These are phyloP conservation scores for Hyphopichia burtonii DNA, from an alignment of 1,139 yeast species.

Conservation along the genomic window DNA sequence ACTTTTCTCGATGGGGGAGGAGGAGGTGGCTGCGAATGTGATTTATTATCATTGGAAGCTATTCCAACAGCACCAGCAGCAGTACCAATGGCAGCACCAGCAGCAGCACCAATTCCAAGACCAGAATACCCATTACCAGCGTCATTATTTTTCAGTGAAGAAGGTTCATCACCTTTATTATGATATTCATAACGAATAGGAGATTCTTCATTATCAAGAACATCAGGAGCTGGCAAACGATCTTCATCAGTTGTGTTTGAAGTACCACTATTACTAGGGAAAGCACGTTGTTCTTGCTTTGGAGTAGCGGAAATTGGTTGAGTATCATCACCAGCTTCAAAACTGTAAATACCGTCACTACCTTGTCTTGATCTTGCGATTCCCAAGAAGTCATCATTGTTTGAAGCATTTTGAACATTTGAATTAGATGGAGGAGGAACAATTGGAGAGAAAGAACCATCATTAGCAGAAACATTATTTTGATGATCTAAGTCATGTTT, in stretches of 20 bases:
- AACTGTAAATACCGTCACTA: constrained; percentile 36
- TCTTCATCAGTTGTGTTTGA: constrained; percentile 4
- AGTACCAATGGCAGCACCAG: background rate
- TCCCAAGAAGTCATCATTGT: background rate
- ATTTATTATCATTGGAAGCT: background rate
- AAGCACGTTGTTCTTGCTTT: constrained; percentile 13
- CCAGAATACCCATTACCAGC: background rate
- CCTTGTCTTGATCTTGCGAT: constrained; percentile 15
- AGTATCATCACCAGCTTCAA: constrained; percentile 44
- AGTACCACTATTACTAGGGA: background rate
- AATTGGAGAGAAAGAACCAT: constrained; percentile 4
- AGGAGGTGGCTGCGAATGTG: constrained; percentile 40
- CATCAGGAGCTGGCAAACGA: constrained; percentile 17
- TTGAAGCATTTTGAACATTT: constrained; percentile 4
- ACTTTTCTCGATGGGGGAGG: constrained; percentile 78
- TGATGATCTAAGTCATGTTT: constrained; percentile 26
- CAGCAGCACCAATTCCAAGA: constrained; percentile 1
- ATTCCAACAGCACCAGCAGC: background rate
- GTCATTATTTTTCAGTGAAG: constrained; percentile 3
- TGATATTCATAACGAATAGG: constrained; percentile 5
- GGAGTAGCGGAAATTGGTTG: constrained; percentile 30
- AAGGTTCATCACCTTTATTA: background rate
- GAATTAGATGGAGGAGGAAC: constrained; percentile 11
- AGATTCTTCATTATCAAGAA: constrained; percentile 7
- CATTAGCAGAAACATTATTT: constrained; percentile 3